Percentiles rank a stretch among this genome's conserved stretches.
Evolutionary conservation across 768 basidiomycete species (phyloP).

Genomic region (Suillus sp.): DNA sequence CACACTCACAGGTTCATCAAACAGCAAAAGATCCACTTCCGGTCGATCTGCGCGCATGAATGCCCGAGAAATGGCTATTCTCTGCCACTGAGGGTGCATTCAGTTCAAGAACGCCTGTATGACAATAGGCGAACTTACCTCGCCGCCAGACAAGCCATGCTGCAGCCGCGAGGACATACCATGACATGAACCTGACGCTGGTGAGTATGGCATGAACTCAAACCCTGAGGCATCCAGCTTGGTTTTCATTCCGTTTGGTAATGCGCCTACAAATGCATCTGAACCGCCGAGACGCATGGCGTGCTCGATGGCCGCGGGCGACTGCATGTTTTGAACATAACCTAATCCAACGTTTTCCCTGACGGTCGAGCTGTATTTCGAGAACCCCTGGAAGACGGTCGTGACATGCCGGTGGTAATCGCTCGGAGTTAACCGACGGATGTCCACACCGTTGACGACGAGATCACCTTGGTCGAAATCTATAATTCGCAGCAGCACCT

Average conservation of each 20-base stretch:
- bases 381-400: conserved; percentile 87
- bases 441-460: conserved; percentile 68
- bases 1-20: conserved; percentile 77
- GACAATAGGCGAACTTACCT: conserved; percentile 49
- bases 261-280: conserved; percentile 58
- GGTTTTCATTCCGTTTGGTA: conserved; percentile 77
- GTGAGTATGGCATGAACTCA: conserved; percentile 43
- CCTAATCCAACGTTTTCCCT: conserved; percentile 89
- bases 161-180: conserved; percentile 40
- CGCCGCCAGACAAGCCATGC: conserved; percentile 82
- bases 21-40: conserved; percentile 75
- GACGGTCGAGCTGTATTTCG: conserved; percentile 74
- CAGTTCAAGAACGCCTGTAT: conserved; percentile 14
- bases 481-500: conserved; percentile 74
- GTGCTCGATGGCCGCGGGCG: conserved; percentile 54
- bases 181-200: conserved; percentile 33
- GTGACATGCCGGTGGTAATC: conserved; percentile 77
- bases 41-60: conserved; percentile 82
- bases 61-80: conserved; percentile 82
- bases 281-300: conserved; percentile 79
- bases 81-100: conserved; percentile 66
- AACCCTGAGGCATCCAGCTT: conserved; percentile 64
- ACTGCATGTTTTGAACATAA: conserved; percentile 61
- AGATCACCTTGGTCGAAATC: conserved; percentile 75
- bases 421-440: conserved; percentile 61